These are phyloP conservation scores for Apiospora pterosperma DNA, from an alignment of 2,329 filamentous ascomycete species.

Conservation along the genomic window DNA sequence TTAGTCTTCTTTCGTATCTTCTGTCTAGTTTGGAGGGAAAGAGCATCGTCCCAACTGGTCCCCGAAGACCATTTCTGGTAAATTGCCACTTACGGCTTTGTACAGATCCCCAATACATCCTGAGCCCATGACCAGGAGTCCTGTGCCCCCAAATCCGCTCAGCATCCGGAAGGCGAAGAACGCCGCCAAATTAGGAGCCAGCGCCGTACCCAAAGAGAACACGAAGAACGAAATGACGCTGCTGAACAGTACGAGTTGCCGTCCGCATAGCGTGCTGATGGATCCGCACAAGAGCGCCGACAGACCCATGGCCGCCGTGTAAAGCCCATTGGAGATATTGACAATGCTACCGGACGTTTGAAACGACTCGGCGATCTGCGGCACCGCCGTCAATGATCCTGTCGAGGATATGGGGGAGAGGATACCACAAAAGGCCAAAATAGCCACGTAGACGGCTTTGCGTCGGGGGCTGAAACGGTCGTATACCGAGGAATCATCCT, in stretches of 20 bases:
- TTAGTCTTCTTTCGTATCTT: background rate
- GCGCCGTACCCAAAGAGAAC: constrained; percentile 28
- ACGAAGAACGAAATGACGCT: constrained; percentile 30
- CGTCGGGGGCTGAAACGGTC: background rate
- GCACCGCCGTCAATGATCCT: constrained; percentile 3
- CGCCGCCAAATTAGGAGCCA: constrained; percentile 25
- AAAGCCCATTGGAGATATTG: constrained; percentile 33
- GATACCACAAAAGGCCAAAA: background rate
- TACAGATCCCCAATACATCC: constrained; percentile 36
- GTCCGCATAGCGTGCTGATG: constrained; percentile 25
- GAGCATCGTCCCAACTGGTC: too few species aligned
- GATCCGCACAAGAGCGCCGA: constrained; percentile 34
- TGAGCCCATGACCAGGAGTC: constrained; percentile 35
- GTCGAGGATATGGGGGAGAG: background rate
- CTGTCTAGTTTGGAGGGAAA: background rate
- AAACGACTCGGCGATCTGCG: constrained; percentile 5
- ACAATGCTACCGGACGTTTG: constrained; percentile 21
- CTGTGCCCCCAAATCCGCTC: constrained; percentile 32
- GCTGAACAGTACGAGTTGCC: constrained; percentile 22
- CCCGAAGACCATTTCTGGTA: background rate
- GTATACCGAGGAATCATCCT: background rate
- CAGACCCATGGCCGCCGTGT: constrained; percentile 33
- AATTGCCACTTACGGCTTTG: constrained; percentile 24
- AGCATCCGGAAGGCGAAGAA: constrained; percentile 33
- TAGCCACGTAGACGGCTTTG: background rate